phyloP scores from a whole-genome alignment of 2,329 filamentous ascomycete species.

The Phialemoniopsis sp. region DNA sequence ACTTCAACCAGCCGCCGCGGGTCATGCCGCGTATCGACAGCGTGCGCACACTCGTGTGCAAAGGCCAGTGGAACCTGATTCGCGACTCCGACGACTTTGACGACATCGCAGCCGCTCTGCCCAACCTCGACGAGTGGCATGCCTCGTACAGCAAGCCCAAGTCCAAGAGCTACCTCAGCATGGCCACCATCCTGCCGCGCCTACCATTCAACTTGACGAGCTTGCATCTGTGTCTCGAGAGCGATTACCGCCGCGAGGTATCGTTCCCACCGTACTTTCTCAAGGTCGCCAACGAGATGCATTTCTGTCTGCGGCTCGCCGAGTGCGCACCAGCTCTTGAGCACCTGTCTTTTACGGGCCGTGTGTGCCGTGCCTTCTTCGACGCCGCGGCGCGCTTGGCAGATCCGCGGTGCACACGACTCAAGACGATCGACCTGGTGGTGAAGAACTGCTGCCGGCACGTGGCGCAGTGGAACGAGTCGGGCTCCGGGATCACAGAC shows the following conservation, averaged over 20 bases:
- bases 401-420: constrained; percentile 41
- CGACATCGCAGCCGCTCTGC: constrained; percentile 57
- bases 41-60: constrained; percentile 65
- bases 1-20: constrained; percentile 4
- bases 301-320: constrained; percentile 64
- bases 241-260: constrained; percentile 64
- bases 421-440: constrained; percentile 66
- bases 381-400: constrained; percentile 47
- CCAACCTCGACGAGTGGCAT: constrained; percentile 60
- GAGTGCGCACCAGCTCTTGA: constrained; percentile 57
- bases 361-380: constrained; percentile 68
- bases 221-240: constrained; percentile 66
- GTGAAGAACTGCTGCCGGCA: constrained; percentile 71
- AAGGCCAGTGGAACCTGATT: constrained; percentile 76
- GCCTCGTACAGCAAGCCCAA: constrained; percentile 68
- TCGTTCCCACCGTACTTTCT: constrained; percentile 56
- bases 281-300: constrained; percentile 54
- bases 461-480: constrained; percentile 51
- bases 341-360: constrained; percentile 68
- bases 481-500: constrained; percentile 66
- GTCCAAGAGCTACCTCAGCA: constrained; percentile 67
- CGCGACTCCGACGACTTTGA: constrained; percentile 59
- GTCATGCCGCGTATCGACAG: constrained; percentile 37
- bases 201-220: constrained; percentile 56
- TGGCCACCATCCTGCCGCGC: constrained; percentile 57